Evolutionary conservation across 1,284 basidiomycete genomes (phyloP), one percentile per base, ranked within the genome.

Genomic region (Tilletia indica): DNA sequence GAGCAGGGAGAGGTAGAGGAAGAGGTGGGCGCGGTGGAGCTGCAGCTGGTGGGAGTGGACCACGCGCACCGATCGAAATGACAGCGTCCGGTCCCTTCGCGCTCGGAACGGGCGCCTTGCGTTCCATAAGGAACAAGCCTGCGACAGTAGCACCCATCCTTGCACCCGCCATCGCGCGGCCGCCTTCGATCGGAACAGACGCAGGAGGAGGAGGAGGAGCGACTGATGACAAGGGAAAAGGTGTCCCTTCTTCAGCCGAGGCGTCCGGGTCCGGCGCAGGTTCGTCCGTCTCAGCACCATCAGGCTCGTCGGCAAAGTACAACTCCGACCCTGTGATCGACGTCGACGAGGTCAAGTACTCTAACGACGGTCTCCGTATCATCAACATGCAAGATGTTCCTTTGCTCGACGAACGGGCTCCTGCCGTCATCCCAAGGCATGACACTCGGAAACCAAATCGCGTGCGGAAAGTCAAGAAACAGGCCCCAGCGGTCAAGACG

Each of bases 81-180:
- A 93, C 94, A 14, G 94, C 91, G 39, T 94, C 94, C 16, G 91
- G 92, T 5, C 94, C 92, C 12, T 92, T 96, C 85, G 94, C 97
- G 82, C 89, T 89, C 63, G 89, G 94, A 63, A 91, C 93, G 3
- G 91, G 91, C 67, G 61, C 61, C 61, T 3, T 64, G 3, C 8
- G 38, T n/a, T 16, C 61, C 4, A 8, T n/a, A n/a, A 19, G 36
- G 14, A 64, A 64, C 16, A 64, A 64, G 61, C 31, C 19, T 38
- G 36, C 36, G 2, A 4, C 12, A 8, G 92, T 95, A 70, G 91
- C 91, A 9, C 91, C 93, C 82, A 91, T 90, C 14, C 96, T 95
- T 83, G 91, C 42, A 14, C 42, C 42, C 8, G 42, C 42, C 42
- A 45, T 45, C 14, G 42, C 42, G 8, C 42, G 42, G 42, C 42